Conservation (phyloP, 139 green algal genomes). For the Raphidocelis subcapitata region DNA sequence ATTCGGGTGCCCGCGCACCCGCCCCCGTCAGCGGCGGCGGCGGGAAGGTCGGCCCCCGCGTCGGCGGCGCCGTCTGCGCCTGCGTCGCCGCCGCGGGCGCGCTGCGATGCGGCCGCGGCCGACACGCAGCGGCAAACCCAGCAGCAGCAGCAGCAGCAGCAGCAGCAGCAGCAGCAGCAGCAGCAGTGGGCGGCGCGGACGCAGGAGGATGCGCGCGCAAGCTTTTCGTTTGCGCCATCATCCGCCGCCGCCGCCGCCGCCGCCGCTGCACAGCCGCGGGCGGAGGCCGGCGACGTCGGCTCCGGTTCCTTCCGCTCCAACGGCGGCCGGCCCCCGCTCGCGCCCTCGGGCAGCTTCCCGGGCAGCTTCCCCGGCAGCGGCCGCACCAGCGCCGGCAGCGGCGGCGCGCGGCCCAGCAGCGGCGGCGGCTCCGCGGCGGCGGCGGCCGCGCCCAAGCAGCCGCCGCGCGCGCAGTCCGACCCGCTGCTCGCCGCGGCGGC, state of each 20-base stretch:
- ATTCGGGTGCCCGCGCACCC: slow-evolving; percentile 15
- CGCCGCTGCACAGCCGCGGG: no score
- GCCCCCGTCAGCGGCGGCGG: not conserved
- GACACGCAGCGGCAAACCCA: no score
- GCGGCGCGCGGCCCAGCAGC: not conserved
- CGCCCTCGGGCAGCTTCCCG: not conserved
- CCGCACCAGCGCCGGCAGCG: not conserved
- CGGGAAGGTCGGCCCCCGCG: not conserved
- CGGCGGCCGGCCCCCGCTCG: no score
- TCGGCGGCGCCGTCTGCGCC: no score
- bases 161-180: slow-evolving; percentile 18
- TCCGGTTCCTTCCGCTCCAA: no score
- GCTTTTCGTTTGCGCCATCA: no score
- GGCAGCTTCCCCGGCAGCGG: slow-evolving; percentile 3
- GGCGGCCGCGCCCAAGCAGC: not conserved
- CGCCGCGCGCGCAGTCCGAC: not conserved
- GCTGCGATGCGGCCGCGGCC: no score
- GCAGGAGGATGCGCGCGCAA: no score
- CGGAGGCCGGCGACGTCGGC: no score
- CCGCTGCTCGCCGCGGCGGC: slow-evolving; percentile 11
- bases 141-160: not conserved
- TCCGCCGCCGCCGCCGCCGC: no score
- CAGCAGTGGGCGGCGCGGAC: not conserved
- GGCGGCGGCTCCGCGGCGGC: not conserved
- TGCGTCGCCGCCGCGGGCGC: no score